Base-by-base conservation (phyloP, 2,329 filamentous ascomycete species). In the Aspergillus tubingensis region DNA sequence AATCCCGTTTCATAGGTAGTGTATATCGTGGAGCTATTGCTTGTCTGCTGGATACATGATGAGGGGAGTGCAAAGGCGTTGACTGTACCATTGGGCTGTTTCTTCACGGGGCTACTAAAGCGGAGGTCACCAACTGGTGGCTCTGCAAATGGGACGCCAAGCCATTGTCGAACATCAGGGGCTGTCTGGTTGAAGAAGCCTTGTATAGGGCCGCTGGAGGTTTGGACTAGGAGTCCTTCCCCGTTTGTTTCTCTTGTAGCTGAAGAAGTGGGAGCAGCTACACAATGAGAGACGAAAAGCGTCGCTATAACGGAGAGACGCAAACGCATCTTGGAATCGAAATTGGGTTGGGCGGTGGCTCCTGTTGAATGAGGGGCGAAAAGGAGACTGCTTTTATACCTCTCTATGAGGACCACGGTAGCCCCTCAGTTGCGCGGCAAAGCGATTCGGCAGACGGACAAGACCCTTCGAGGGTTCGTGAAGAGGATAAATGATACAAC, bases 141-240 rank as follows among this genome's bases (percentile, higher is more conserved):
- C 3, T 78, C 65, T 0, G 78, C 80, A 54, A 81, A 83, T 0
- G 80, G 81, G 4, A 83, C 74, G 0, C 80, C 79, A 0, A 78
- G 67, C 63, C 82, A 83, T 15, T 62, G 64, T 8, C 68, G 57
- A 3, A 67, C 67, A 10, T 48, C 60, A 1, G 49, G 44, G 1
- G 58, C 49, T 0, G 65, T 56, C 23, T 63, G 54, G 30, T 65
- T 67, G 47, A 67, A 66, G 51, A 61, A 60, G 2, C 66, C 65
- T 5, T 62, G 58, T 3, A 68, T 44, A 1, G 36, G 13, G 5
- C 66, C 66, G n/a, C 64, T 66, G 5, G 62, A 61, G 1, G 64
- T 68, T 15, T 54, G n/a, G 0, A 67, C 36, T 7, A 53, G 51
- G 3, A 53, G 51, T n/a, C 51, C 51, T 27, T 53, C 51, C 8